A percentile compares a stretch with the other conserved stretches of the same genome.
Evolutionary conservation across 202 grass and related monocot species (phyloP).

Genomic region (Carex sylvatica): DNA sequence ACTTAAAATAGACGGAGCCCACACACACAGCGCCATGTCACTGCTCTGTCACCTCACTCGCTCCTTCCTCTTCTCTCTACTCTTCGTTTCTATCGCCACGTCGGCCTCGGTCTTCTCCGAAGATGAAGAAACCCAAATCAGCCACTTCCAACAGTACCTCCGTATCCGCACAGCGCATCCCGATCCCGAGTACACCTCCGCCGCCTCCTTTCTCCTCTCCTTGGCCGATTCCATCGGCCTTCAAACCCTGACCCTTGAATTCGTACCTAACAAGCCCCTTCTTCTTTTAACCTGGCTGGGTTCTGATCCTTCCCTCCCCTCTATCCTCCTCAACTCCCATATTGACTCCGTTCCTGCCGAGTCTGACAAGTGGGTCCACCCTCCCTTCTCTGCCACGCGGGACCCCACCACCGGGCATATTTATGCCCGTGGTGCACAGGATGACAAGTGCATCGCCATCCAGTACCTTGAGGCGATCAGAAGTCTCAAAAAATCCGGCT

Average conservation of each 20-base stretch:
- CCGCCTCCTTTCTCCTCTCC: conserved; percentile 64
- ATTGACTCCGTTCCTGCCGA: conserved; percentile 81
- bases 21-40: too few species aligned
- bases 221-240: conserved; percentile 61
- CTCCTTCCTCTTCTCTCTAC: conserved; percentile 10
- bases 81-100: conserved; percentile 20
- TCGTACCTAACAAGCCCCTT: conserved; percentile 62
- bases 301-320: conserved; percentile 61
- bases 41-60: not conserved
- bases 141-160: conserved; percentile 70
- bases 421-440: conserved; percentile 82
- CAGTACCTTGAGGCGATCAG: conserved; percentile 89
- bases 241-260: conserved; percentile 40
- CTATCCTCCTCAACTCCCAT: conserved; percentile 90
- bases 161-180: conserved; percentile 73
- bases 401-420: conserved; percentile 52
- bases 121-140: conserved; percentile 51
- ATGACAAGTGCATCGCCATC: conserved; percentile 90
- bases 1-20: conserved; percentile 84
- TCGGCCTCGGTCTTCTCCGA: conserved; percentile 28
- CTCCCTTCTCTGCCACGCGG: conserved; percentile 56
- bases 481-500: conserved; percentile 48
- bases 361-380: conserved; percentile 51
- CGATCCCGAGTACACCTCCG: conserved; percentile 58
- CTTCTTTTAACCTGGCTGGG: conserved; percentile 80